These are phyloP conservation scores for Xenoacremonium recifei DNA, from an alignment of 2,329 filamentous ascomycete genomes.

Conservation along the genomic window DNA sequence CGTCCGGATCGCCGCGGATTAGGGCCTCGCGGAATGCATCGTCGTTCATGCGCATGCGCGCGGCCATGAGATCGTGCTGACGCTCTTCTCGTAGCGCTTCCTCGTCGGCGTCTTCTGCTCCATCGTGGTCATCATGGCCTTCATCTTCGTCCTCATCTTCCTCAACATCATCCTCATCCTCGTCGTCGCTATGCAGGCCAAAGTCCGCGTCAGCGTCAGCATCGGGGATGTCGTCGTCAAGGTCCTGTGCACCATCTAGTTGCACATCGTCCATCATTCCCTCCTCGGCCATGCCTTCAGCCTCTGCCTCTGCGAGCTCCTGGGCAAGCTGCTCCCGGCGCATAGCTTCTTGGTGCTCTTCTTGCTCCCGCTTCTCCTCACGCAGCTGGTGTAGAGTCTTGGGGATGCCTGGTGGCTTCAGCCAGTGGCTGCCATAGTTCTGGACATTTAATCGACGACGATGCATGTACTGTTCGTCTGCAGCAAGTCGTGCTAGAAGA, in stretches of 20 bases:
- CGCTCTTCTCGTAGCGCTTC: conserved; percentile 41
- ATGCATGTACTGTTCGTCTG: conserved; percentile 75
- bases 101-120: conserved; percentile 39
- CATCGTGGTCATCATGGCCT: conserved; percentile 40
- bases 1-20: conserved; percentile 48
- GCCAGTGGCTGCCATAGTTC: conserved; percentile 86
- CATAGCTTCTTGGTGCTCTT: conserved; percentile 77
- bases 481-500: conserved; percentile 65
- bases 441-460: conserved; percentile 78
- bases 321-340: conserved; percentile 68
- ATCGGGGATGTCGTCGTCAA: conserved; percentile 74
- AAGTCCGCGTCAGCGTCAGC: conserved; percentile 57
- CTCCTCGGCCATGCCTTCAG: conserved; percentile 36
- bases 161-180: conserved; percentile 42
- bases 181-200: conserved; percentile 45
- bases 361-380: conserved; percentile 84
- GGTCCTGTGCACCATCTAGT: conserved; percentile 55
- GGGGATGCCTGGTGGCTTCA: conserved; percentile 80
- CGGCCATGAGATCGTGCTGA: conserved; percentile 48
- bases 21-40: conserved; percentile 62
- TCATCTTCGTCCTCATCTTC: conserved; percentile 38
- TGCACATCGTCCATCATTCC: conserved; percentile 56
- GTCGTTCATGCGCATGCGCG: conserved; percentile 55
- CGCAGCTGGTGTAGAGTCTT: conserved; percentile 90
- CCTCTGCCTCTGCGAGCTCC: conserved; percentile 71